phyloP scores from a whole-genome alignment of 805 yeast genomes.

The Clavispora fructus region DNA sequence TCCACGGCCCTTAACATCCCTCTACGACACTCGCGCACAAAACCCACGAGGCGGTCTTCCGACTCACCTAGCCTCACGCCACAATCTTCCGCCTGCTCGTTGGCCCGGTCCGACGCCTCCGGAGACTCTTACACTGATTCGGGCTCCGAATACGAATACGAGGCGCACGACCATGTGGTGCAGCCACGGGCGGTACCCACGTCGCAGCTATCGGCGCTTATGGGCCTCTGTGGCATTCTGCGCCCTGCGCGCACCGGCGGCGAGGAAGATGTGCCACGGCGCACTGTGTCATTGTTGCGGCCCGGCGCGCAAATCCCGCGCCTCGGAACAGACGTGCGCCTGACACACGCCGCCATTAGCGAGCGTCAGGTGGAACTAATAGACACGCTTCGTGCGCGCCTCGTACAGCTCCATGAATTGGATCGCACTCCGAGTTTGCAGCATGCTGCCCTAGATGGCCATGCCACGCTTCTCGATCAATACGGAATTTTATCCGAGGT shows the following conservation, averaged over 20 bases:
- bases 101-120: not conserved
- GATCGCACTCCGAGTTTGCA: slow-evolving; percentile 7
- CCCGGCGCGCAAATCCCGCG: slow-evolving; percentile 18
- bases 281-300: slow-evolving; percentile 27
- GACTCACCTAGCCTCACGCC: no score
- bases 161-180: slow-evolving; percentile 25
- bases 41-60: no score
- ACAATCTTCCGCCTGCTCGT: no score
- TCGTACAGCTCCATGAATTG: slow-evolving; percentile 10
- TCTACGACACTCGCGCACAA: no score
- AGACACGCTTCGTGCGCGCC: slow-evolving; percentile 15
- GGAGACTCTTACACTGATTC: not conserved
- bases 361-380: slow-evolving; percentile 24
- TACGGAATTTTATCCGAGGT: slow-evolving; percentile 31
- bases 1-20: no score
- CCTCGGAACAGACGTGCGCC: slow-evolving; percentile 15
- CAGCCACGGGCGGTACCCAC: slow-evolving; percentile 15
- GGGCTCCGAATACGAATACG: slow-evolving; percentile 12
- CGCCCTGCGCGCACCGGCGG: slow-evolving; percentile 5
- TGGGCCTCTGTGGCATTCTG: slow-evolving; percentile 32
- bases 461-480: slow-evolving; percentile 25
- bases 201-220: slow-evolving; percentile 24
- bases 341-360: slow-evolving; percentile 23
- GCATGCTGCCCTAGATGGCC: slow-evolving; percentile 6
- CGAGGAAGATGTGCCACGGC: slow-evolving; percentile 23